A percentile compares a stretch with the other conserved stretches of the same genome.
Conservation (phyloP, 495 filamentous ascomycete genomes). For the Gamarada debralockiae region DNA sequence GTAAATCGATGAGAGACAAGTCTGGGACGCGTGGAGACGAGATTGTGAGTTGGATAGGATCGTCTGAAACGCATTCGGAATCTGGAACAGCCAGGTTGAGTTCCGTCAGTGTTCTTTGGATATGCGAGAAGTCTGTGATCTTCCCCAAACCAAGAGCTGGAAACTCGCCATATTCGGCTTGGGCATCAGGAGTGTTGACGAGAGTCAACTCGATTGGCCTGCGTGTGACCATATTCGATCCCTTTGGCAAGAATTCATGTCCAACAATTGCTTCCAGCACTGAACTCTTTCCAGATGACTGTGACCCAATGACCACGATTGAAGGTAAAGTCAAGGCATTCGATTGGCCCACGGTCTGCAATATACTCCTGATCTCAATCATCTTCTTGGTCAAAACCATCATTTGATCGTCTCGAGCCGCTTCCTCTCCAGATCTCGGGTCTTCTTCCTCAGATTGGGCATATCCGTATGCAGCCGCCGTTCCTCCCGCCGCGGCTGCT, state of each 20-base stretch:
- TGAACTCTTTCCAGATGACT: conserved; percentile 97
- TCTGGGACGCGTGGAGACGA: conserved; percentile 95
- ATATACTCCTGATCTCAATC: conserved; percentile 94
- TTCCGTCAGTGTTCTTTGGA: conserved; percentile 91
- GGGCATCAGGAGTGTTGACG: conserved; percentile 88
- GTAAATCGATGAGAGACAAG: conserved; percentile 92
- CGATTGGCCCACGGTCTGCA: conserved; percentile 88
- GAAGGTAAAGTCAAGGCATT: conserved; percentile 82
- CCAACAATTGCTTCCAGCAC: conserved; percentile 97
- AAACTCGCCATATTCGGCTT: conserved; percentile 95
- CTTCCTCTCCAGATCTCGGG: conserved; percentile 46
- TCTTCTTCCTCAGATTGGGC: conserved; percentile 66
- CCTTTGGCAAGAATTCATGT: conserved; percentile 97
- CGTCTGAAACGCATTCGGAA: conserved; percentile 87
- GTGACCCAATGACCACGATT: conserved; percentile 97
- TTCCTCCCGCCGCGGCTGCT: conserved; percentile 49
- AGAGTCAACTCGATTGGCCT: conserved; percentile 95
- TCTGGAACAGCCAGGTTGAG: conserved; percentile 91
- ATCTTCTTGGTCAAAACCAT: conserved; percentile 99
- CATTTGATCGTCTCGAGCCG: conserved; percentile 94
- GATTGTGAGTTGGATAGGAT: conserved; percentile 93
- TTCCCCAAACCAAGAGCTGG: conserved; percentile 86
- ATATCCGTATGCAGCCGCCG: conserved; percentile 74
- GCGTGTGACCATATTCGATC: conserved; percentile 96
- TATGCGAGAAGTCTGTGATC: conserved; percentile 88